These are phyloP conservation scores for Dactylellina sp. DNA, from an alignment of 2,329 filamentous ascomycete species.

Conservation along the genomic window DNA sequence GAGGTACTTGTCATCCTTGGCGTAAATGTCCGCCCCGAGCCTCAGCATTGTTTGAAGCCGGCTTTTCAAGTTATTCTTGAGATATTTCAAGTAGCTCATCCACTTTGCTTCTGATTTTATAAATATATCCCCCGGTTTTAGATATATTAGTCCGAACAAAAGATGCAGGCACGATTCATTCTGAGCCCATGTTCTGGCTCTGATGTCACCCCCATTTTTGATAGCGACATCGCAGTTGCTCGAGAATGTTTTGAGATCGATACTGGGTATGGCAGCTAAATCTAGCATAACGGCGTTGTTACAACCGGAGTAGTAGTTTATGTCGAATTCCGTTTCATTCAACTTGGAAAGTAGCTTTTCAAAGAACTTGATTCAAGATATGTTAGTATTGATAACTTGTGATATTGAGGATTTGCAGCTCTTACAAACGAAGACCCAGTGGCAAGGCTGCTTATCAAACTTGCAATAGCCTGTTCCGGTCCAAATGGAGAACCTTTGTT, in stretches of 20 bases:
- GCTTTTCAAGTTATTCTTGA: neutral
- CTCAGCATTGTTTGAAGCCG: constrained; percentile 12
- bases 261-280: neutral
- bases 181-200: constrained; percentile 10
- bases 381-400: neutral
- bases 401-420: neutral
- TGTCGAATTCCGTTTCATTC: constrained; percentile 27
- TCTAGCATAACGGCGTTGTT: constrained; percentile 44
- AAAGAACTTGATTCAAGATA: constrained; percentile 28
- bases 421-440: constrained; percentile 25
- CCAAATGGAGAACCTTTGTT: constrained; percentile 32
- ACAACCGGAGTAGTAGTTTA: constrained; percentile 33
- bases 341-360: constrained; percentile 18
- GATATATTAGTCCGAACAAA: constrained; percentile 4
- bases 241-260: neutral
- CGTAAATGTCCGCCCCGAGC: constrained; percentile 37
- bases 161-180: constrained; percentile 39
- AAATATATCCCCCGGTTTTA: neutral
- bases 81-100: constrained; percentile 14
- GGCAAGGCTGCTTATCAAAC: constrained; percentile 3
- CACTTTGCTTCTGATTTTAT: constrained; percentile 14
- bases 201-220: constrained; percentile 28
- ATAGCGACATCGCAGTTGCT: constrained; percentile 29
- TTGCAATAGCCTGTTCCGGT: constrained; percentile 17
- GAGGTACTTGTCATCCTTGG: constrained; percentile 13